phyloP scores from a whole-genome alignment of 1,284 basidiomycete genomes.

The Vanrija pseudolonga region DNA sequence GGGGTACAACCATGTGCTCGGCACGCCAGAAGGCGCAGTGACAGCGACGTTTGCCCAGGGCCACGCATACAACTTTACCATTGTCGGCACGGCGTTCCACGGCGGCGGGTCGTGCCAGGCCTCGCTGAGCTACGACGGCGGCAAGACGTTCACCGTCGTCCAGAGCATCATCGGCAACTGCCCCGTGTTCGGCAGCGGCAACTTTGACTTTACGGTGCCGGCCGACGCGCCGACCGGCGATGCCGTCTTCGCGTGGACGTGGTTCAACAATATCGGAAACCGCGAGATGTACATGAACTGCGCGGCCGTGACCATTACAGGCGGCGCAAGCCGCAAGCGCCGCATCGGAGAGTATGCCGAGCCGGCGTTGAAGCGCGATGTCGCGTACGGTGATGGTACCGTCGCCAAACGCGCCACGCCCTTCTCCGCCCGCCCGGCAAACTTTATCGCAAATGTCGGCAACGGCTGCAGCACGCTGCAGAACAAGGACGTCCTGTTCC shows the following conservation, averaged over 20 bases:
- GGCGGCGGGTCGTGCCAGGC: constrained; percentile 50
- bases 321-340: constrained; percentile 20
- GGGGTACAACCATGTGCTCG: constrained; percentile 27
- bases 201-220: constrained; percentile 41
- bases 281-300: constrained; percentile 51
- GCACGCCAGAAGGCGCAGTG: constrained; percentile 20
- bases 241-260: constrained; percentile 50
- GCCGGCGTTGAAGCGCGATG: not conserved
- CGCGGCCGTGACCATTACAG: constrained; percentile 45
- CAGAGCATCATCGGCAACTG: constrained; percentile 47
- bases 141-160: constrained; percentile 49
- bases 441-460: constrained; percentile 49
- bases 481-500: constrained; percentile 12
- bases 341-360: constrained; percentile 6
- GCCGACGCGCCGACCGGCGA: constrained; percentile 41
- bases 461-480: constrained; percentile 42
- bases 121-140: constrained; percentile 49
- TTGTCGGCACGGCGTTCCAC: constrained; percentile 43
- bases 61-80: constrained; percentile 27
- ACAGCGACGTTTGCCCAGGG: constrained; percentile 39
- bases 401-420: not conserved
- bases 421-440: constrained; percentile 29
- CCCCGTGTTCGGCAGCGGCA: constrained; percentile 22
- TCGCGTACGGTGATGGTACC: too few species aligned
- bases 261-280: constrained; percentile 49